These are phyloP conservation scores for Stephania japonica DNA, from an alignment of 164 flowering plant genomes.

Conservation along the genomic window DNA sequence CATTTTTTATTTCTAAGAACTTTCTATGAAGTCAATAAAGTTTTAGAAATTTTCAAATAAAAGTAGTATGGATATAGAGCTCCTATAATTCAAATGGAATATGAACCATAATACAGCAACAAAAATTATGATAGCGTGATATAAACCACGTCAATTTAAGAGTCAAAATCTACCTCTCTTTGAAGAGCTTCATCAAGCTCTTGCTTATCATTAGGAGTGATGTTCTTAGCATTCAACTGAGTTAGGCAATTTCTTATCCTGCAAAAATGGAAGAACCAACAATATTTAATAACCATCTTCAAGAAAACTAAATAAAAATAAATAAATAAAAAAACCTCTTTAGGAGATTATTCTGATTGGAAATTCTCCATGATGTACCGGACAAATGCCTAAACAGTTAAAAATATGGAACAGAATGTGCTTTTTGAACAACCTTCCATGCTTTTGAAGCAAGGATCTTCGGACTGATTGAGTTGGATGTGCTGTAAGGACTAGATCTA, in stretches of 20 bases:
- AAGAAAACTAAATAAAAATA: not conserved
- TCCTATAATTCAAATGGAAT: not conserved
- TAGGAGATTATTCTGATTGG: not conserved
- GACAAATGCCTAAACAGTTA: not conserved
- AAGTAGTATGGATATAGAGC: not conserved
- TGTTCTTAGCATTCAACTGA: constrained; percentile 86
- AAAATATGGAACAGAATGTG: not conserved
- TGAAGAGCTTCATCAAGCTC: constrained; percentile 98
- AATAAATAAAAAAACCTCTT: too few relatives aligned
- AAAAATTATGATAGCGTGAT: not conserved
- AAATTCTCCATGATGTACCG: not conserved
- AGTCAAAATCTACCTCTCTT: constrained; percentile 62
- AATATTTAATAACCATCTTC: not conserved
- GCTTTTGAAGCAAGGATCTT: constrained; percentile 97
- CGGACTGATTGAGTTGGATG: constrained; percentile 99
- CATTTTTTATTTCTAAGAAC: not conserved
- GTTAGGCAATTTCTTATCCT: constrained; percentile 85
- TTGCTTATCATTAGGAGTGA: constrained; percentile 97
- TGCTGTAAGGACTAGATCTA: constrained; percentile 96
- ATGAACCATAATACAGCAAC: not conserved
- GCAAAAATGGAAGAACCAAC: constrained; percentile 11
- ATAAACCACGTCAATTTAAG: not conserved
- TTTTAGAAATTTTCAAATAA: not conserved
- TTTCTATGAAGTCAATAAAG: not conserved
- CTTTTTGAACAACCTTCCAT: constrained; percentile 60